Evolutionary conservation across 352 stramenopile genomes (phyloP).

Genomic region (Globisporangium iwayamae): DNA sequence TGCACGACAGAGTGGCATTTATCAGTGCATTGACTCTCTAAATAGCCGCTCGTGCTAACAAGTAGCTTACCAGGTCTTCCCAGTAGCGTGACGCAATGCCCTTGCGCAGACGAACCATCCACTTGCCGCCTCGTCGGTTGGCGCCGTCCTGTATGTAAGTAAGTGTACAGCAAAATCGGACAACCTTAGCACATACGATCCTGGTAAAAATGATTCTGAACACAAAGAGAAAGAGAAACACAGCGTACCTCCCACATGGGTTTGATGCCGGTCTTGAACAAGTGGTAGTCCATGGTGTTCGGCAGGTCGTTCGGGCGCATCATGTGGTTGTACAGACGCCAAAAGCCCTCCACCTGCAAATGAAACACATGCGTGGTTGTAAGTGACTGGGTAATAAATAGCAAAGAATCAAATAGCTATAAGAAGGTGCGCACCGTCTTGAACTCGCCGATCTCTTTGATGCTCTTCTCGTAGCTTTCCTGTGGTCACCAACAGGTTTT

Average conservation of each 20-base stretch:
- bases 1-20: constrained; percentile 11
- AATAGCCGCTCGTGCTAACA: not conserved
- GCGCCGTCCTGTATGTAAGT: constrained; percentile 44
- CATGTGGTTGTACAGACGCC: constrained; percentile 92
- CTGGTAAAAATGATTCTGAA: not conserved
- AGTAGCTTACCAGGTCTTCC: constrained; percentile 80
- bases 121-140: constrained; percentile 91
- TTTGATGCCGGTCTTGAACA: constrained; percentile 94
- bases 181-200: not conserved
- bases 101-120: constrained; percentile 92
- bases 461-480: constrained; percentile 93
- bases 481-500: constrained; percentile 17
- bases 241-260: constrained; percentile 88
- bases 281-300: constrained; percentile 90
- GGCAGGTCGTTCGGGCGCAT: constrained; percentile 88
- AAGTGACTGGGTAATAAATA: too few species aligned
- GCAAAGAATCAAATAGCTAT: not conserved
- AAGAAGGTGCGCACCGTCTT: constrained; percentile 61
- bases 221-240: not conserved
- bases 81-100: constrained; percentile 89
- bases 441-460: constrained; percentile 91
- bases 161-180: not conserved
- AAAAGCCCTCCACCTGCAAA: constrained; percentile 88
- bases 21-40: not conserved
- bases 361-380: constrained; percentile 1